A percentile compares a stretch with the other conserved stretches of the same genome.
phyloP scores from a whole-genome alignment of 179 eudicot species.

The Carnegiea gigantea region DNA sequence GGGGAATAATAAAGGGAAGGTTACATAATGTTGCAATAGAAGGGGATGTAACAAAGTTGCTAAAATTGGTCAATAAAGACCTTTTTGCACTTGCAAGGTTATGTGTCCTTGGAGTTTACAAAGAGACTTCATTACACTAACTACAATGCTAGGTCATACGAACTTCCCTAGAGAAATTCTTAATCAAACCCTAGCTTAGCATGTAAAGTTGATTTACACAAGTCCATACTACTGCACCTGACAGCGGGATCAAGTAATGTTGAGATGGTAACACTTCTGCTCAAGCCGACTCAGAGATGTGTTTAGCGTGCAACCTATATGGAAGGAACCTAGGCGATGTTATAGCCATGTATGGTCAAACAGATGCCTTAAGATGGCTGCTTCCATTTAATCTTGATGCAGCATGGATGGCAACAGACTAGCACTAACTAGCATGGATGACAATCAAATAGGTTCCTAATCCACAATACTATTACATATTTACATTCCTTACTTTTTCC shows the following conservation, averaged over 20 bases:
- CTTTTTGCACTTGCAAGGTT: slow-evolving; percentile 13
- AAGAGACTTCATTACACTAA: slow-evolving; percentile 24
- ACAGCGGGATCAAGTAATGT: slow-evolving; percentile 16
- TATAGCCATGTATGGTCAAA: slow-evolving; percentile 16
- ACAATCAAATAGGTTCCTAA: not conserved
- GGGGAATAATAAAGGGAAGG: slow-evolving; percentile 13
- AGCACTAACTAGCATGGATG: too few relatives aligned
- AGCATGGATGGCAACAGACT: not conserved
- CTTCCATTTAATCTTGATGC: not conserved
- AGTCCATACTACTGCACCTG: slow-evolving; percentile 19
- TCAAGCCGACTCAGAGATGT: not conserved
- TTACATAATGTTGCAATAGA: slow-evolving; percentile 21
- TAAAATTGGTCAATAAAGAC: slow-evolving; percentile 15
- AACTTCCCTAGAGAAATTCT: slow-evolving; percentile 15
- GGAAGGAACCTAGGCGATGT: slow-evolving; percentile 29
- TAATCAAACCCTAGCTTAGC: slow-evolving; percentile 3
- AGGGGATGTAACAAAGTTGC: slow-evolving; percentile 11
- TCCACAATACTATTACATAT: too few relatives aligned
- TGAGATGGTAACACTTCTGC: slow-evolving; percentile 8
- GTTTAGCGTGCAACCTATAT: slow-evolving; percentile 8
- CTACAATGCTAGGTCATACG: slow-evolving; percentile 16
- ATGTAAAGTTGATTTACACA: not conserved
- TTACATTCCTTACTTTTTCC: too few relatives aligned
- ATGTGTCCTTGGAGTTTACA: not conserved
- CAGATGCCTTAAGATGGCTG: not conserved